A percentile compares a stretch with the other conserved stretches of the same genome.
Conservation (phyloP, 345 rosid genomes). For the Citrus unshiu region DNA sequence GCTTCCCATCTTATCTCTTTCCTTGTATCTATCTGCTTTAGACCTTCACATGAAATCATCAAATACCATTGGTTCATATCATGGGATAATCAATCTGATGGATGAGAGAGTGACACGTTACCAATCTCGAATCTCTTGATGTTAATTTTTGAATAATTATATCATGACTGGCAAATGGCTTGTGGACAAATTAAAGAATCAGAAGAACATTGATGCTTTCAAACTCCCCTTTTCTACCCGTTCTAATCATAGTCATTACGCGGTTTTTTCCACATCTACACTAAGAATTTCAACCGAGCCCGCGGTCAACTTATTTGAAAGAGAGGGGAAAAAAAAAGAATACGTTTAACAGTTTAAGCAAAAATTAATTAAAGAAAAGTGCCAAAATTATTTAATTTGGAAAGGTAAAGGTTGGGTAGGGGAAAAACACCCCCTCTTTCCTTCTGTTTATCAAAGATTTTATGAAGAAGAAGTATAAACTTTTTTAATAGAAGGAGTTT, state of each 20-base stretch:
- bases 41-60: not conserved
- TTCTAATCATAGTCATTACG: not conserved
- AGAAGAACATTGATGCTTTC: slow-evolving; percentile 2
- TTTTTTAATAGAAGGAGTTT: not conserved
- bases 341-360: too few species aligned
- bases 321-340: too few species aligned
- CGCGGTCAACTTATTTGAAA: not conserved
- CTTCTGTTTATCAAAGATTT: too few species aligned
- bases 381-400: too few species aligned
- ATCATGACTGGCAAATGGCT: not conserved
- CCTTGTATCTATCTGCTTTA: not conserved
- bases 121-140: too few species aligned
- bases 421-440: too few species aligned
- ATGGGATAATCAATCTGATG: slow-evolving; percentile 1
- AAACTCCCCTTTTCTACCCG: not conserved
- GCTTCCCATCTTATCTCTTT: slow-evolving; percentile 24
- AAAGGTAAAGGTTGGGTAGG: not conserved
- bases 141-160: too few species aligned
- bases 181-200: slow-evolving; percentile 16
- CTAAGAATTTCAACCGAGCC: not conserved
- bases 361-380: too few species aligned
- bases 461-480: too few species aligned
- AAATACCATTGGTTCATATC: not conserved
- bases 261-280: not conserved
- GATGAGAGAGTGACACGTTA: slow-evolving; percentile 13